Conservation (phyloP, 768 basidiomycete species). For the Lactarius quietus region DNA sequence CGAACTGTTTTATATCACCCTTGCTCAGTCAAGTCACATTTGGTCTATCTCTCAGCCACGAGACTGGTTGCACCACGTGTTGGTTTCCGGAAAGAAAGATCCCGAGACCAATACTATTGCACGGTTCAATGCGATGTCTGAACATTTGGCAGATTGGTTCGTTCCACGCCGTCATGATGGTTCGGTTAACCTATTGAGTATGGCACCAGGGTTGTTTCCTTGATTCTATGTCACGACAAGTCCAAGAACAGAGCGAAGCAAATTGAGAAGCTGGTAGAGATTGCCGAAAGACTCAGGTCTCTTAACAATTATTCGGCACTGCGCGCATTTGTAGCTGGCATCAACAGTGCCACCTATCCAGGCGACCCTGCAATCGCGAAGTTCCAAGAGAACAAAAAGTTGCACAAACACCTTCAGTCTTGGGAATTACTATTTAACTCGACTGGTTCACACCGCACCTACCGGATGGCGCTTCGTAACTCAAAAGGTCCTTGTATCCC, state of each 20-base stretch:
- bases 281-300: constrained; percentile 74
- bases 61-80: constrained; percentile 81
- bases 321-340: constrained; percentile 91
- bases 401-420: constrained; percentile 72
- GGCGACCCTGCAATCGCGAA: constrained; percentile 74
- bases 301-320: constrained; percentile 92
- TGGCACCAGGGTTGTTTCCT: constrained; percentile 71
- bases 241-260: constrained; percentile 70
- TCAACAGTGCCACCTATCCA: constrained; percentile 76
- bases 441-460: constrained; percentile 81
- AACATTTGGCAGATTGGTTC: constrained; percentile 81
- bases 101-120: constrained; percentile 65
- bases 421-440: constrained; percentile 84
- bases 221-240: constrained; percentile 86
- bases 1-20: constrained; percentile 24
- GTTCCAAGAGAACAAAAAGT: constrained; percentile 64
- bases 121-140: constrained; percentile 70
- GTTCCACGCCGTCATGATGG: constrained; percentile 15
- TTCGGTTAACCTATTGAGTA: constrained; percentile 12
- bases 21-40: constrained; percentile 20
- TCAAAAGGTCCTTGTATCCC: constrained; percentile 87
- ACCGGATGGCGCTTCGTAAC: constrained; percentile 82
- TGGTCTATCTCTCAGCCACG: constrained; percentile 54
- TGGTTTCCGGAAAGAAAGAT: constrained; percentile 63
- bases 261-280: constrained; percentile 85